These are phyloP conservation scores for Saccharomycopsis lassenensis DNA, from an alignment of 805 yeast genomes.

Conservation along the genomic window DNA sequence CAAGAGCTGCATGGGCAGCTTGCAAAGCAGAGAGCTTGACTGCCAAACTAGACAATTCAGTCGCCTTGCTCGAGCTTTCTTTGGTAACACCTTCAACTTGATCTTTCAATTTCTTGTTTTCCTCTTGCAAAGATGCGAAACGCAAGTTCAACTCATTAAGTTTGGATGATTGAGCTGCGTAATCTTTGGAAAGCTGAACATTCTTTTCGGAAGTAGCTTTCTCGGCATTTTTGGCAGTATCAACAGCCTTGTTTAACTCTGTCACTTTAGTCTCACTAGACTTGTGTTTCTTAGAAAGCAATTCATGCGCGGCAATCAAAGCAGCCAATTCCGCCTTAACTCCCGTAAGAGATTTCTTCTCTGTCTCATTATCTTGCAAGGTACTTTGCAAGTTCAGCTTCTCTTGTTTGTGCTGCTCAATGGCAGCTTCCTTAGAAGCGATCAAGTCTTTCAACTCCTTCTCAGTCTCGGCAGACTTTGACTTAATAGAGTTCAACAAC, in stretches of 20 bases:
- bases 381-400: background rate
- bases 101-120: too few species aligned
- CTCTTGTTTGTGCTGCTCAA: too few species aligned
- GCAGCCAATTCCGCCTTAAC: background rate
- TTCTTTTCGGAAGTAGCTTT: background rate
- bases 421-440: too few species aligned
- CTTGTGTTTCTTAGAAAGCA: background rate
- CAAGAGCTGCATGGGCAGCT: too few species aligned
- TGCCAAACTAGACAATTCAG: too few species aligned
- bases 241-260: background rate
- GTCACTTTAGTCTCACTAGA: too few species aligned
- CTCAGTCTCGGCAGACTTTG: conserved; percentile 23
- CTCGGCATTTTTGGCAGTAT: background rate
- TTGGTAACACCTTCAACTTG: too few species aligned
- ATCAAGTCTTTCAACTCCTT: conserved; percentile 2
- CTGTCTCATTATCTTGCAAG: background rate
- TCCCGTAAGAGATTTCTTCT: background rate
- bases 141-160: too few species aligned
- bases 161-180: too few species aligned
- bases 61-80: too few species aligned
- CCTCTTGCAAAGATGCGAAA: too few species aligned
- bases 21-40: too few species aligned
- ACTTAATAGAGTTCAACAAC: conserved; percentile 16
- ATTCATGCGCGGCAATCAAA: background rate
- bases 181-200: background rate